Evolutionary conservation across 805 yeast species (phyloP).

Genomic region (Sungouiozyma ichnusensis): DNA sequence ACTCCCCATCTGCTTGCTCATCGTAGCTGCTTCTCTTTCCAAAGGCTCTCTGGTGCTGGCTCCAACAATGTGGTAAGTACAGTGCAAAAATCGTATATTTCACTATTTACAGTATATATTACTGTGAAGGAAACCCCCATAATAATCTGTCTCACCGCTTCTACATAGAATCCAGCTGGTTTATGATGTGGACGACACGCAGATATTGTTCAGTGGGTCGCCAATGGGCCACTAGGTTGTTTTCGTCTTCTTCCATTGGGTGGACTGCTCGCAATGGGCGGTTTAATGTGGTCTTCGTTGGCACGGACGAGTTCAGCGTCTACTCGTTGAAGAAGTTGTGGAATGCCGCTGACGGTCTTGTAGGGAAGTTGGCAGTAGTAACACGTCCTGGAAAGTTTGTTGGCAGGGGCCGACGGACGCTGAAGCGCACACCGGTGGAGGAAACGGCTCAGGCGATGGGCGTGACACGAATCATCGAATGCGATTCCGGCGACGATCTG

Average conservation of each 20-base stretch:
- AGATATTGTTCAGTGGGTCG: no score
- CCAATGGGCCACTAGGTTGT: no score
- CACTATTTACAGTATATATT: no score
- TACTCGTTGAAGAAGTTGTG: conserved; percentile 1
- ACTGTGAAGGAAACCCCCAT: no score
- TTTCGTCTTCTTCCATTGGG: not conserved
- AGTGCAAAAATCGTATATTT: no score
- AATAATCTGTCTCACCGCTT: no score
- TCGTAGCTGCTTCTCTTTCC: no score
- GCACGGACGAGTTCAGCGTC: conserved; percentile 41
- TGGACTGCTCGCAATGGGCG: conserved; percentile 4
- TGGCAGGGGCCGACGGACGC: conserved; percentile 43
- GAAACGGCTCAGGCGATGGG: not conserved
- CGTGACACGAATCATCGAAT: conserved; percentile 7
- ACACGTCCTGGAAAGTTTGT: conserved; percentile 52
- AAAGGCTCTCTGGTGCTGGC: no score
- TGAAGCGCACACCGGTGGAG: conserved; percentile 43
- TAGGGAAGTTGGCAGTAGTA: conserved; percentile 36
- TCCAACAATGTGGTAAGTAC: no score
- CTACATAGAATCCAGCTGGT: not conserved
- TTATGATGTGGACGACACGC: no score
- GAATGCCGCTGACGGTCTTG: conserved; percentile 39
- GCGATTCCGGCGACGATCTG: conserved; percentile 17
- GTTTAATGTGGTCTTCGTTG: conserved; percentile 54
- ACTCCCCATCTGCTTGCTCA: not conserved